phyloP scores from a whole-genome alignment of 768 basidiomycete species.

The Boletus sp. region DNA sequence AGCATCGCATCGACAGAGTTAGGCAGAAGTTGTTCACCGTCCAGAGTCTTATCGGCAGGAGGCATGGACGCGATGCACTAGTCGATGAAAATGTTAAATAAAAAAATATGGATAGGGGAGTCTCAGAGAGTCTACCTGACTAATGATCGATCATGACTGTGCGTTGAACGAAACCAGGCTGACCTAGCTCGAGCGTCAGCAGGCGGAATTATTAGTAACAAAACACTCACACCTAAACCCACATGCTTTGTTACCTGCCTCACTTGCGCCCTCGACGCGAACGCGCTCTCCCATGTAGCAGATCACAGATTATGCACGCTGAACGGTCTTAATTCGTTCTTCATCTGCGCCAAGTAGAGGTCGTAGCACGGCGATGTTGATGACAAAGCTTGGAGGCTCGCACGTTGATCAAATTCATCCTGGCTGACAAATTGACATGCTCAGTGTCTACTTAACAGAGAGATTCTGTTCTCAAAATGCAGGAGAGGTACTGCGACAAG shows the following conservation, averaged over 20 bases:
- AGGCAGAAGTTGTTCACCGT: not conserved
- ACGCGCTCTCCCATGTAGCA: too few relatives aligned
- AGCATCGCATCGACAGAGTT: slow-evolving; percentile 3
- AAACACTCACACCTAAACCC: too few relatives aligned
- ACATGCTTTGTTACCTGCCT: too few relatives aligned
- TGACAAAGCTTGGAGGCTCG: too few relatives aligned
- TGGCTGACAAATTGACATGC: too few relatives aligned
- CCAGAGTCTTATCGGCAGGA: not conserved
- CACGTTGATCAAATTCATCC: too few relatives aligned
- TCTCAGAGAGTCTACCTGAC: slow-evolving; percentile 6
- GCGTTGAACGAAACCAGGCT: not conserved
- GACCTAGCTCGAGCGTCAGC: not conserved
- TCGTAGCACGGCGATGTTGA: not conserved
- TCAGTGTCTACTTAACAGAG: not conserved
- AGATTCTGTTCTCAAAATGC: not conserved
- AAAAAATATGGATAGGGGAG: slow-evolving; percentile 10
- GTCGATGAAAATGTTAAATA: not conserved
- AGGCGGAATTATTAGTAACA: slow-evolving; percentile 3
- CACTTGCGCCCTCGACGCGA: too few relatives aligned
- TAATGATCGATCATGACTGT: slow-evolving; percentile 5
- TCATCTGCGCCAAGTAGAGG: too few relatives aligned
- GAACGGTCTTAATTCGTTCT: too few relatives aligned
- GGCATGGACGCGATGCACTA: slow-evolving; percentile 1
- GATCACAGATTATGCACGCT: too few relatives aligned
- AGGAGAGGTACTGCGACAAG: not conserved